These are phyloP conservation scores for Nakataea oryzae DNA, from an alignment of 2,329 filamentous ascomycete genomes.

Conservation along the genomic window DNA sequence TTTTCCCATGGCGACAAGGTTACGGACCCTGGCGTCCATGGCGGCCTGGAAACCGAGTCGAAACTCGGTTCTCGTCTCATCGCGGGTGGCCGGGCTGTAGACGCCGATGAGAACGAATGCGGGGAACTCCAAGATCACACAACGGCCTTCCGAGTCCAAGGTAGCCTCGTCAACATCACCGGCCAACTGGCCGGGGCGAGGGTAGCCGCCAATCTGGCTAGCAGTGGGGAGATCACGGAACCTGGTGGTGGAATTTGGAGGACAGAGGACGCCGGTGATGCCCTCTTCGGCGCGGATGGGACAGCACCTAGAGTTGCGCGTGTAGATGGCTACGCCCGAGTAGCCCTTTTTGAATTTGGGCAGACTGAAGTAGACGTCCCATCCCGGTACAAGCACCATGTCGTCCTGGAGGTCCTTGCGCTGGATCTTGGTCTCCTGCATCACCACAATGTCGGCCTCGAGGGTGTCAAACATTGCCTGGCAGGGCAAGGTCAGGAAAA, in stretches of 20 bases:
- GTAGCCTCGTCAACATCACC: constrained; percentile 48
- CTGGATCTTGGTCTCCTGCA: constrained; percentile 96
- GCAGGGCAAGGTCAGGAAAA: neutral
- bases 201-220: constrained; percentile 84
- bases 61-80: constrained; percentile 75
- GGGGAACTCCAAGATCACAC: constrained; percentile 83
- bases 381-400: constrained; percentile 89
- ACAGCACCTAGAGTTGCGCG: constrained; percentile 71
- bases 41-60: constrained; percentile 69
- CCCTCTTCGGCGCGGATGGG: constrained; percentile 91
- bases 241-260: constrained; percentile 57
- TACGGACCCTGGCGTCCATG: constrained; percentile 75
- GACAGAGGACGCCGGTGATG: constrained; percentile 69
- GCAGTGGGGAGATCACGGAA: constrained; percentile 67
- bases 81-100: constrained; percentile 83
- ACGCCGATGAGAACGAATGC: constrained; percentile 90
- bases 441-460: constrained; percentile 83
- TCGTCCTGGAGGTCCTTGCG: constrained; percentile 85
- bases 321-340: constrained; percentile 92
- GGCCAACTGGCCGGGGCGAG: constrained; percentile 53
- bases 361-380: constrained; percentile 93
- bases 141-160: constrained; percentile 86
- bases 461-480: constrained; percentile 90
- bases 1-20: constrained; percentile 71
- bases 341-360: constrained; percentile 95